These are phyloP conservation scores for Chaetothyriales sp. DNA, from an alignment of 2,329 filamentous ascomycete species.

Conservation along the genomic window DNA sequence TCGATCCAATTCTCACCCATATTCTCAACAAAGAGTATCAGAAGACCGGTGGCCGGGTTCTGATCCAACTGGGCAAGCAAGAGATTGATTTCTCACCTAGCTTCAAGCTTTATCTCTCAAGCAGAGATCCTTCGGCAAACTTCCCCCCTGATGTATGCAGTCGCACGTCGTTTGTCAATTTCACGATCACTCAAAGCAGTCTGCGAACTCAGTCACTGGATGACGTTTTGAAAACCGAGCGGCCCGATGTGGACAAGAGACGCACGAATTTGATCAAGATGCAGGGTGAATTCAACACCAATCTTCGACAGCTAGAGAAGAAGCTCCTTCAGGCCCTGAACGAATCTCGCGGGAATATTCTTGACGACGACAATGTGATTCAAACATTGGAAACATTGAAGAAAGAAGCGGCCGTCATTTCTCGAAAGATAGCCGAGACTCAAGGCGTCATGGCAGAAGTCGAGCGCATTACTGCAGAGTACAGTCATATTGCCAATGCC, in stretches of 20 bases:
- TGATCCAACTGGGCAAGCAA: constrained; percentile 96
- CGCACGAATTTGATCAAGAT: constrained; percentile 96
- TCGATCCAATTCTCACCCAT: constrained; percentile 94
- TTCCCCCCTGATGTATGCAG: constrained; percentile 97
- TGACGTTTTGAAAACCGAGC: constrained; percentile 91
- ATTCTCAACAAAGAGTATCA: constrained; percentile 99
- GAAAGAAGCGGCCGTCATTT: constrained; percentile 93
- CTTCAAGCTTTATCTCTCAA: constrained; percentile 91
- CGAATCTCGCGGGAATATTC: constrained; percentile 91
- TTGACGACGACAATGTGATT: constrained; percentile 96
- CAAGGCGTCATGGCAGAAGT: constrained; percentile 98
- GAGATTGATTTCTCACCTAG: constrained; percentile 97
- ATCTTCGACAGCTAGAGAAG: constrained; percentile 89
- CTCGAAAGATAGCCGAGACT: constrained; percentile 87
- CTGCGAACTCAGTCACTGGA: constrained; percentile 95
- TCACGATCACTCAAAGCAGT: constrained; percentile 97
- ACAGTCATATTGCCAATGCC: constrained; percentile 81
- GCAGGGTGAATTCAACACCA: constrained; percentile 98
- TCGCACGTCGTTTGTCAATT: constrained; percentile 97
- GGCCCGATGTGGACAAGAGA: constrained; percentile 91
- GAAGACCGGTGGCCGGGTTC: constrained; percentile 90
- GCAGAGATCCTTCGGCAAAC: constrained; percentile 84
- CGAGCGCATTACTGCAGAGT: constrained; percentile 86
- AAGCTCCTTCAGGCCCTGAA: constrained; percentile 87
- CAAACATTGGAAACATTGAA: constrained; percentile 95